Evolutionary conservation across 352 stramenopile species (phyloP), one percentile per base, ranked within the genome.

Genomic region (Pythium phragmiticola): DNA sequence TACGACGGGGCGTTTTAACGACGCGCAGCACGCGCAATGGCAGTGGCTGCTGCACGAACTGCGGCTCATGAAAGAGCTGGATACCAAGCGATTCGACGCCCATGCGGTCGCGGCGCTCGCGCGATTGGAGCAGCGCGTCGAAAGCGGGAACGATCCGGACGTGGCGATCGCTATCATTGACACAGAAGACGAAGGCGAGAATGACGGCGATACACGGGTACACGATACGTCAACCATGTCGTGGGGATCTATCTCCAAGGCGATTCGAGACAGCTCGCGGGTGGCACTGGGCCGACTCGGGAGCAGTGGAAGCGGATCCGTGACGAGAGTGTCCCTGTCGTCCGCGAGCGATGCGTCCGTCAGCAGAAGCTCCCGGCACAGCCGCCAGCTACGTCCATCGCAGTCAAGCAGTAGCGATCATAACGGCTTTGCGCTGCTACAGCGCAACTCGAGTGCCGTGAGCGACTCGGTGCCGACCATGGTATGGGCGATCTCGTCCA

Each of bases 41-140:
- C 50, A 23, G 4, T 69, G 63, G 63, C 55, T 69, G 4, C 7
- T 64, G 37, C 14, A 13, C 4, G 63, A 69, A 19, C 37, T 69
- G 39, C 45, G 46, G 12, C 42, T 59, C 43, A 63, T 69, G 39
- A 26, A 60, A 23, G 63, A 69, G 30, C n/a, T 60, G 0, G 46
- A 69, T 13, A 48, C 47, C 8, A 57, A 48, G 30, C 55, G 56
- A 8, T 63, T 63, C n/a, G 49, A 69, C 41, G 23, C 23, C n/a
- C 11, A 21, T 6, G 56, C 60, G 14, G 41, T 7, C 2, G 41
- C 30, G 3, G 39, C n/a, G 23, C 37, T 69, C 33, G 23, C 41
- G 26, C 63, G 37, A 52, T 17, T 69, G 21, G 39, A 48, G 42
- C 17, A 47, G 26, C 47, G 41, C 6, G 28, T 69, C 12, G 47